Base-by-base conservation (phyloP, 768 basidiomycete genomes). In the Russula olivacea region DNA sequence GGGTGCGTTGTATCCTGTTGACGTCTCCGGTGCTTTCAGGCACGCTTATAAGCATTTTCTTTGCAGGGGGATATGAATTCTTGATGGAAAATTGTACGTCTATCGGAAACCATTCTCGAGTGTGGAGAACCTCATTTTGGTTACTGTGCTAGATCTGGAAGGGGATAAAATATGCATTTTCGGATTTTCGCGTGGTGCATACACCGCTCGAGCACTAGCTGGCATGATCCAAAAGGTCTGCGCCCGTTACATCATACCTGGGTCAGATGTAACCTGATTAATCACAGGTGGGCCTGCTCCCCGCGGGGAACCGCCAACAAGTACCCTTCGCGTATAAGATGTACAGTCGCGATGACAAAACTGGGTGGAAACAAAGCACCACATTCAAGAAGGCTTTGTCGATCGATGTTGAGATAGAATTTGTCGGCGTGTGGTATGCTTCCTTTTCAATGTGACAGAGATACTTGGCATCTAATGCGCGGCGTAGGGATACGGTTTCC, bases 91-190 rank as follows among this genome's bases (percentile, higher is more conserved):
- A n/a, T n/a, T n/a, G n/a, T n/a, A n/a, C n/a, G n/a, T n/a, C n/a
- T n/a, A n/a, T n/a, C n/a, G n/a, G n/a, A n/a, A n/a, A n/a, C n/a
- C n/a, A n/a, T n/a, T n/a, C n/a, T n/a, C n/a, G n/a, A n/a, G n/a
- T n/a, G n/a, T n/a, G n/a, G n/a, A n/a, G n/a, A n/a, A n/a, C n/a
- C 40, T 60, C 40, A 48, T n/a, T n/a, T 30, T 60, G 57, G n/a
- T 21, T 25, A 7, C 17, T 48, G 87, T 21, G 14, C 21, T 52
- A 87, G 86, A 88, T 59, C 75, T 81, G 38, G 78, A 79, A n/a
- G 86, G 85, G 0, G 89, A 91, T 72, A 86, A 83, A 65, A 87
- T 93, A 5, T 90, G 81, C 70, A 76, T 93, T 4, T 91, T 92
- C 69, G 91, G 89, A 0, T 91, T 91, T 72, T 90, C 89, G 3